These are phyloP conservation scores for Neonectria sp. DNA, from an alignment of 2,329 filamentous ascomycete species.

Conservation along the genomic window DNA sequence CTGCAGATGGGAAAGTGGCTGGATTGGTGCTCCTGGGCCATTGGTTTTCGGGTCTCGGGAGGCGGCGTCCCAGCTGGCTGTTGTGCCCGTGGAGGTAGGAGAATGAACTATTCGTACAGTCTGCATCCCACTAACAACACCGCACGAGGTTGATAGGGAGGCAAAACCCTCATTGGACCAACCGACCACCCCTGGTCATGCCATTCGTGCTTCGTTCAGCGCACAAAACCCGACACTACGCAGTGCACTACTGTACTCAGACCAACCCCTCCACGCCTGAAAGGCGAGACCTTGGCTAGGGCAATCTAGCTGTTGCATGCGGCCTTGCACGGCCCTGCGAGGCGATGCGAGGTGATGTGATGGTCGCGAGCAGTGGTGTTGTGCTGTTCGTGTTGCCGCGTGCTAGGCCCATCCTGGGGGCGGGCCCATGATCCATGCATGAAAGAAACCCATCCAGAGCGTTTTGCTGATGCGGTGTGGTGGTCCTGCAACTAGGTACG, in stretches of 20 bases:
- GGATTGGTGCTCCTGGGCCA: slow-evolving; percentile 7
- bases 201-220: background rate
- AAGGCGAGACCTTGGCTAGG: slow-evolving; percentile 21
- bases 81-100: background rate
- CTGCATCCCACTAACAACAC: background rate
- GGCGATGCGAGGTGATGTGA: slow-evolving; percentile 44
- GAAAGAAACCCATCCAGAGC: slow-evolving; percentile 8
- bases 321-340: slow-evolving; percentile 25
- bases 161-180: background rate
- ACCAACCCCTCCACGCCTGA: slow-evolving; percentile 26
- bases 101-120: background rate
- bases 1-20: slow-evolving; percentile 13
- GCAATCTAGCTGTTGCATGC: slow-evolving; percentile 31
- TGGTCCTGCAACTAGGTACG: background rate
- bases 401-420: slow-evolving; percentile 35
- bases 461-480: slow-evolving; percentile 31
- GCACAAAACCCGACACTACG: too few species aligned
- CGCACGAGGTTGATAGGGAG: background rate
- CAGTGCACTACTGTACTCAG: background rate
- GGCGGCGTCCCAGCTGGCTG: background rate
- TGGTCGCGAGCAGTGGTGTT: slow-evolving; percentile 33
- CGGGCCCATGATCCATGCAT: slow-evolving; percentile 32
- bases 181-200: background rate
- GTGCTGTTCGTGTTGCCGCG: slow-evolving; percentile 41
- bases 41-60: background rate